Conservation (phyloP, 2,329 filamentous ascomycete genomes). For the Incumbomyces lentus region DNA sequence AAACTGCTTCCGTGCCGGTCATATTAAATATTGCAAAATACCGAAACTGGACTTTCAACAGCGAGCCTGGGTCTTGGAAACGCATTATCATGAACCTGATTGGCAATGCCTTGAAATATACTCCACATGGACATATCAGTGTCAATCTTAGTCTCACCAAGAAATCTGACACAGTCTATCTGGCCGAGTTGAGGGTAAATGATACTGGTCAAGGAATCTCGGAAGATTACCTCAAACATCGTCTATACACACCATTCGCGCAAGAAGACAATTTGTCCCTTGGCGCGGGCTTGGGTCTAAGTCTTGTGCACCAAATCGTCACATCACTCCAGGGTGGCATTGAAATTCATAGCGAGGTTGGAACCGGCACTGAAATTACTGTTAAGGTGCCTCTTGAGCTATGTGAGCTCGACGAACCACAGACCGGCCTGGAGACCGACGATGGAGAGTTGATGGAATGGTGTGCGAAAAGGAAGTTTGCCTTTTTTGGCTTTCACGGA, state of each 20-base stretch:
- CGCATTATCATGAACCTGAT: slow-evolving; percentile 54
- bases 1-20: background rate
- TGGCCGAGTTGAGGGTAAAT: slow-evolving; percentile 38
- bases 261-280: slow-evolving; percentile 52
- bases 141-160: slow-evolving; percentile 30
- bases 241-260: slow-evolving; percentile 46
- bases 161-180: slow-evolving; percentile 23
- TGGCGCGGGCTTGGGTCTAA: slow-evolving; percentile 47
- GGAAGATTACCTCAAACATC: slow-evolving; percentile 49
- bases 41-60: slow-evolving; percentile 43
- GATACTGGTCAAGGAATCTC: slow-evolving; percentile 60
- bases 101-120: slow-evolving; percentile 55
- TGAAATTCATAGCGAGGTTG: slow-evolving; percentile 43
- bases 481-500: slow-evolving; percentile 1
- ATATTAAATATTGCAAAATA: slow-evolving; percentile 30
- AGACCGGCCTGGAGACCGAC: background rate
- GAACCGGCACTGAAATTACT: slow-evolving; percentile 46
- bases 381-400: slow-evolving; percentile 39
- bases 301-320: slow-evolving; percentile 53
- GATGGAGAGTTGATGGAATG: background rate
- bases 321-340: slow-evolving; percentile 51
- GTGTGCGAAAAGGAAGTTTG: background rate
- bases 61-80: slow-evolving; percentile 44
- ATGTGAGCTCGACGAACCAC: background rate
- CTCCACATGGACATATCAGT: slow-evolving; percentile 41